Percentiles rank a stretch among this genome's conserved stretches.
These are phyloP conservation scores for Podaxis sp. DNA, from an alignment of 768 basidiomycete species.

Conservation along the genomic window DNA sequence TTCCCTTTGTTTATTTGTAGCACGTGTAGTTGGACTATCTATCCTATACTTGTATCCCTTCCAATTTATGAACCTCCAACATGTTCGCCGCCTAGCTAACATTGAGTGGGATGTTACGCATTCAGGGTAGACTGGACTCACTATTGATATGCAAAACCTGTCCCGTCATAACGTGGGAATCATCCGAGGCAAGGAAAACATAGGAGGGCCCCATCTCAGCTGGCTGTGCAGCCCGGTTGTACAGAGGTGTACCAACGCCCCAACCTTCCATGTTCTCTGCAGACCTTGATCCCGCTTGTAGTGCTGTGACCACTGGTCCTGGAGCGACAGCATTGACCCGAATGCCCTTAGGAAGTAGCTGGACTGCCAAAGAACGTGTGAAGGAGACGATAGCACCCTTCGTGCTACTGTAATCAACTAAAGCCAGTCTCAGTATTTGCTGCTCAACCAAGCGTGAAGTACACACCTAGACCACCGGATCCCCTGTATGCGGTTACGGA, in stretches of 20 bases:
- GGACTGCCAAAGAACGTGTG: slow-evolving; percentile 52
- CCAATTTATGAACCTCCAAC: slow-evolving; percentile 23
- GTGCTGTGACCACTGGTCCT: slow-evolving; percentile 57
- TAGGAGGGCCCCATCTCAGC: slow-evolving; percentile 53
- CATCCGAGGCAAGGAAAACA: slow-evolving; percentile 51
- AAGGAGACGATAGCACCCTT: slow-evolving; percentile 63
- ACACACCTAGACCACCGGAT: slow-evolving; percentile 27
- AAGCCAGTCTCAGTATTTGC: slow-evolving; percentile 20
- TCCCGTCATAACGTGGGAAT: slow-evolving; percentile 40
- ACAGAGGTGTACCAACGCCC: slow-evolving; percentile 47
- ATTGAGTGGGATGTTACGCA: background rate
- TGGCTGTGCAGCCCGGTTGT: slow-evolving; percentile 51
- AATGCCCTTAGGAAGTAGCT: slow-evolving; percentile 56
- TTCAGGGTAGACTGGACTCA: slow-evolving; percentile 14
- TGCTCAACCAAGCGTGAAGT: slow-evolving; percentile 7
- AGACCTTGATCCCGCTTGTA: slow-evolving; percentile 55
- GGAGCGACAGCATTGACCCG: slow-evolving; percentile 55
- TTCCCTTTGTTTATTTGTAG: background rate
- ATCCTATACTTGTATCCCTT: too few species aligned
- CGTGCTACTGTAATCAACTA: slow-evolving; percentile 53
- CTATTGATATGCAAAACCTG: slow-evolving; percentile 38
- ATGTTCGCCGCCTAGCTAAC: slow-evolving; percentile 23
- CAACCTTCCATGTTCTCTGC: slow-evolving; percentile 58
- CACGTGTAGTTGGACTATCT: background rate
- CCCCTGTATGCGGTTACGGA: slow-evolving; percentile 55